phyloP scores from a whole-genome alignment of 1,284 basidiomycete genomes.

The Caloboletus inedulis region DNA sequence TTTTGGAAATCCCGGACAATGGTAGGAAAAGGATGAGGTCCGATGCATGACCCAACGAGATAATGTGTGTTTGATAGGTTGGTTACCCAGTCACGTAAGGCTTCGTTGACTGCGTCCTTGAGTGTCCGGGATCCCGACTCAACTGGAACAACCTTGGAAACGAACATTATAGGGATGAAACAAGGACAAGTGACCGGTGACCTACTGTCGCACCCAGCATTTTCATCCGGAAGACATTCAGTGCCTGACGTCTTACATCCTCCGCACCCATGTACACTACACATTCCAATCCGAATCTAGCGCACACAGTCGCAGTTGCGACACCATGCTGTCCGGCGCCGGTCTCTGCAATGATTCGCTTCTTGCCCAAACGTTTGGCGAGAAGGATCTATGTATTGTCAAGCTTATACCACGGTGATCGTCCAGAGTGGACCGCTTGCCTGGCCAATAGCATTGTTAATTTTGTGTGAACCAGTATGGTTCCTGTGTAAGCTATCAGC shows the following conservation, averaged over 20 bases:
- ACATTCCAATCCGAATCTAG: constrained; percentile 94
- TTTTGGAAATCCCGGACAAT: constrained; percentile 98
- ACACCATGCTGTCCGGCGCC: constrained; percentile 99
- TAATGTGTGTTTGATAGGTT: constrained; percentile 94
- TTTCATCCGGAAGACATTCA: constrained; percentile 97
- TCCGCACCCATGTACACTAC: constrained; percentile 99
- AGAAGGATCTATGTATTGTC: constrained; percentile 69
- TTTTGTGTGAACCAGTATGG: constrained; percentile 97
- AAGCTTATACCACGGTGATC: background rate
- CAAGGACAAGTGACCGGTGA: background rate
- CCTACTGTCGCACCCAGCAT: constrained; percentile 91
- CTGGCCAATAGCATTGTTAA: constrained; percentile 94
- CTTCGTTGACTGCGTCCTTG: constrained; percentile 98
- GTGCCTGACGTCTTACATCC: constrained; percentile 90
- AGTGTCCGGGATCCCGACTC: constrained; percentile 91
- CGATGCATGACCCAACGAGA: constrained; percentile 95
- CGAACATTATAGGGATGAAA: background rate
- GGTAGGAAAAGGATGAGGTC: constrained; percentile 98
- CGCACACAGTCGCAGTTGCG: constrained; percentile 97
- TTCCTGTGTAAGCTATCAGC: constrained; percentile 50
- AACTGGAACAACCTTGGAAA: constrained; percentile 83
- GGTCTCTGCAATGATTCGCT: constrained; percentile 96
- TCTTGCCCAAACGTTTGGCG: constrained; percentile 91
- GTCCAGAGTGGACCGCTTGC: constrained; percentile 32
- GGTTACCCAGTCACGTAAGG: constrained; percentile 97